A percentile compares a stretch with the other conserved stretches of the same genome.
phyloP scores from a whole-genome alignment of 2,329 filamentous ascomycete genomes.

The Verticillium zaregamsianum region DNA sequence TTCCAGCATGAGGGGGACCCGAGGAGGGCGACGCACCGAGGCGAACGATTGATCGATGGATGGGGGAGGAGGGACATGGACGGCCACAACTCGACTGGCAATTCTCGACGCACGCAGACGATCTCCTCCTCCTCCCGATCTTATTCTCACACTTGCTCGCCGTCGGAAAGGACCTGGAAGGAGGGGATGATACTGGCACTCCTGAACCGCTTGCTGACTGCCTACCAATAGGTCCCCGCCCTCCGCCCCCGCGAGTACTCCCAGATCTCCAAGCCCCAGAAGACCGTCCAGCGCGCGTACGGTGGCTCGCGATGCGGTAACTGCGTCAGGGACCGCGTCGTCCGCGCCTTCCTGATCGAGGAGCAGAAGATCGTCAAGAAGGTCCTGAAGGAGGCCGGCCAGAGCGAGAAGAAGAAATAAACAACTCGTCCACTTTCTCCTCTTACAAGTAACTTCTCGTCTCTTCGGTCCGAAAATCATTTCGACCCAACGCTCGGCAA shows the following conservation, averaged over 20 bases:
- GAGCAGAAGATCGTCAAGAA: slow-evolving; percentile 99
- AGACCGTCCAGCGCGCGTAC: slow-evolving; percentile 98
- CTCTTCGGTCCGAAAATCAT: slow-evolving; percentile 11
- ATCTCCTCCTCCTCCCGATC: not conserved
- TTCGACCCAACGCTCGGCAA: slow-evolving; percentile 6
- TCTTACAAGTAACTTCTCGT: slow-evolving; percentile 3
- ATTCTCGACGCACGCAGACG: not conserved
- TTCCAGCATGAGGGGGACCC: not conserved
- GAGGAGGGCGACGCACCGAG: not conserved
- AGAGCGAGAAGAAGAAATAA: slow-evolving; percentile 66
- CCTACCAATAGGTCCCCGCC: slow-evolving; percentile 68
- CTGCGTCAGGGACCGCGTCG: slow-evolving; percentile 97
- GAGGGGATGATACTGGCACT: not conserved
- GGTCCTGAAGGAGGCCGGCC: slow-evolving; percentile 98
- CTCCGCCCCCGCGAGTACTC: slow-evolving; percentile 98
- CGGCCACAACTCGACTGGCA: not conserved
- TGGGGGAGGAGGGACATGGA: not conserved
- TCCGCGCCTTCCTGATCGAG: slow-evolving; percentile 98
- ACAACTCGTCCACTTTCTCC: slow-evolving; percentile 26
- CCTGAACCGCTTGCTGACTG: slow-evolving; percentile 1
- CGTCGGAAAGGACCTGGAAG: not conserved
- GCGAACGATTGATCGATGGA: not conserved
- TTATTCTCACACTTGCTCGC: not conserved
- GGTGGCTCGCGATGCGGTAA: slow-evolving; percentile 97
- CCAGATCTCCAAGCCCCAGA: slow-evolving; percentile 95